These are phyloP conservation scores for Talaromyces ruber DNA, from an alignment of 495 filamentous ascomycete species.

Conservation along the genomic window DNA sequence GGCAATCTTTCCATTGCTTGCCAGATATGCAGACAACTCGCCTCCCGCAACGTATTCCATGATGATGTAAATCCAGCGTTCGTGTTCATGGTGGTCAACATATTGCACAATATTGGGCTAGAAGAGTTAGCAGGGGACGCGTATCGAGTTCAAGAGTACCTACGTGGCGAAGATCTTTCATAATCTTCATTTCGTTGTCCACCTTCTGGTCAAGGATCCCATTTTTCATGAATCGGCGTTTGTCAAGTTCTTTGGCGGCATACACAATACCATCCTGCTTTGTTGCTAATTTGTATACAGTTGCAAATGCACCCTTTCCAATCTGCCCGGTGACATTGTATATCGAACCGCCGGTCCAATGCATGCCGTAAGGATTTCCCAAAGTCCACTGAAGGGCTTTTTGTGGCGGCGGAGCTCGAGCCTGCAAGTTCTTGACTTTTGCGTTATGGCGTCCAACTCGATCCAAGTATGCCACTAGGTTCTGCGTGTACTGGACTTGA, in stretches of 20 bases:
- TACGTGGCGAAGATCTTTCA: slow-evolving; percentile 75
- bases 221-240: slow-evolving; percentile 81
- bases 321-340: slow-evolving; percentile 78
- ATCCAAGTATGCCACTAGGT: slow-evolving; percentile 46
- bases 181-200: slow-evolving; percentile 92
- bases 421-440: slow-evolving; percentile 14
- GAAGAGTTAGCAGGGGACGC: slow-evolving; percentile 5
- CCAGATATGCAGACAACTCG: slow-evolving; percentile 69
- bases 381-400: slow-evolving; percentile 25
- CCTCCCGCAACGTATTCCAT: slow-evolving; percentile 91
- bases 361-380: slow-evolving; percentile 43
- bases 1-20: slow-evolving; percentile 45
- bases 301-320: slow-evolving; percentile 90
- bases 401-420: slow-evolving; percentile 19
- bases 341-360: slow-evolving; percentile 73
- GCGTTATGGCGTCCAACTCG: slow-evolving; percentile 18
- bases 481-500: slow-evolving; percentile 48
- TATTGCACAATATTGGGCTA: slow-evolving; percentile 89
- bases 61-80: slow-evolving; percentile 76
- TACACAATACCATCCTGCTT: slow-evolving; percentile 71
- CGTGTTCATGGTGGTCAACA: slow-evolving; percentile 72
- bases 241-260: slow-evolving; percentile 88
- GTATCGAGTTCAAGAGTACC: slow-evolving; percentile 19
- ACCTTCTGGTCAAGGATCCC: slow-evolving; percentile 76
- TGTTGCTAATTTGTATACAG: slow-evolving; percentile 75